Percentiles rank a stretch among this genome's conserved stretches.
Evolutionary conservation across 371 early-diverging fungal species (phyloP).

Genomic region (Thermomucor indicae-seudaticae): DNA sequence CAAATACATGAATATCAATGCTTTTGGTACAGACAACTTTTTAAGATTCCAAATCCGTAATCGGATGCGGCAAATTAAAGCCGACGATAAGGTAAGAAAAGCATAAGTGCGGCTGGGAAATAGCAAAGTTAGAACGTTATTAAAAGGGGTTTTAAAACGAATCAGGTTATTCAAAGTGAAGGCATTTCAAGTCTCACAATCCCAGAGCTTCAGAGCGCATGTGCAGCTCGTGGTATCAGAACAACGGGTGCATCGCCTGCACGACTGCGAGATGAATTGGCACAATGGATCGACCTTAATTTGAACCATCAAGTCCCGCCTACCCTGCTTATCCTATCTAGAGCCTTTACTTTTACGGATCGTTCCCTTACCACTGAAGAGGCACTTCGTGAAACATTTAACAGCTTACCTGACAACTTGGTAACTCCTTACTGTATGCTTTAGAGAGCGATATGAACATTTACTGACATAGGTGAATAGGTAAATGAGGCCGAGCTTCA

Average conservation of each 20-base stretch:
- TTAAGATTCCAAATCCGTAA: conserved; percentile 87
- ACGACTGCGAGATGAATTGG: conserved; percentile 80
- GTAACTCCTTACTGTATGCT: conserved; percentile 30
- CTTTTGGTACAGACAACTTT: conserved; percentile 95
- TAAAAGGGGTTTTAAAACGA: background rate
- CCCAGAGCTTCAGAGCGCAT: conserved; percentile 82
- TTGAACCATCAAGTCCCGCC: conserved; percentile 88
- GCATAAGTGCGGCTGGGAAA: background rate
- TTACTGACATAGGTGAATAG: conserved; percentile 6
- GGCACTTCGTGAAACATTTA: conserved; percentile 91
- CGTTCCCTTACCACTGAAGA: conserved; percentile 63
- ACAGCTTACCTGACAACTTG: conserved; percentile 87
- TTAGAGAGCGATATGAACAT: background rate
- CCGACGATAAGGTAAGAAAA: conserved; percentile 74
- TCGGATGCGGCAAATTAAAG: conserved; percentile 79
- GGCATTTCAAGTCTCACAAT: conserved; percentile 88
- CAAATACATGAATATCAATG: conserved; percentile 89
- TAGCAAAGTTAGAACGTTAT: background rate
- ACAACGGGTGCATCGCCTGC: conserved; percentile 83
- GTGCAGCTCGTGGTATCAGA: conserved; percentile 89
- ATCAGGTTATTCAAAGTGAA: conserved; percentile 74
- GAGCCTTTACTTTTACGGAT: conserved; percentile 84
- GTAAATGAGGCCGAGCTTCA: conserved; percentile 84
- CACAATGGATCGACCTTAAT: conserved; percentile 95
- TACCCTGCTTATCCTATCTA: conserved; percentile 87